These are phyloP conservation scores for Hypoxylon fuscum DNA, from an alignment of 495 filamentous ascomycete genomes.

Conservation along the genomic window DNA sequence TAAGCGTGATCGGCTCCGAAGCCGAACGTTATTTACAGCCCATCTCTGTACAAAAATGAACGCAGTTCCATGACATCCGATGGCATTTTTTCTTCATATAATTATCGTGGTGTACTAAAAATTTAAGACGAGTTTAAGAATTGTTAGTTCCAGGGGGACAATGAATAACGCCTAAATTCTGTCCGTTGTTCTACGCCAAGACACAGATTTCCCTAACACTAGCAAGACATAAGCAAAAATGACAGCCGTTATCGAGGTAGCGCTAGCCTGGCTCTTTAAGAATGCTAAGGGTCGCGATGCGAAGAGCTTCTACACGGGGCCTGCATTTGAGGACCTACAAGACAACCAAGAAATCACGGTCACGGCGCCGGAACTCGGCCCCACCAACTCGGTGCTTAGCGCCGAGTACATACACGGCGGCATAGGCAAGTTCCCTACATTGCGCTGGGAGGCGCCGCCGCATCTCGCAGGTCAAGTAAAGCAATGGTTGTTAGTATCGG, in stretches of 20 bases:
- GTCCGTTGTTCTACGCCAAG: background rate
- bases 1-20: slow-evolving; percentile 39
- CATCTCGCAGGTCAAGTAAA: slow-evolving; percentile 46
- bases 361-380: slow-evolving; percentile 56
- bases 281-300: slow-evolving; percentile 54
- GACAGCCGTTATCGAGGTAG: slow-evolving; percentile 48
- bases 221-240: slow-evolving; percentile 16
- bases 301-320: slow-evolving; percentile 56
- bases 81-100: too few relatives aligned
- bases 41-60: slow-evolving; percentile 5
- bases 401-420: slow-evolving; percentile 55
- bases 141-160: background rate
- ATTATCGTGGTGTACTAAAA: too few relatives aligned
- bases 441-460: slow-evolving; percentile 51
- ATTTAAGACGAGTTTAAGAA: background rate
- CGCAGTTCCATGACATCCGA: too few relatives aligned
- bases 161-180: too few relatives aligned
- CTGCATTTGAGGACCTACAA: slow-evolving; percentile 53
- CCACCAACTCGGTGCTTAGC: slow-evolving; percentile 50
- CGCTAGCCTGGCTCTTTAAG: slow-evolving; percentile 47
- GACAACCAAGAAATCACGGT: slow-evolving; percentile 53
- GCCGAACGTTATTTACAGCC: background rate
- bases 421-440: slow-evolving; percentile 51
- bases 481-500: slow-evolving; percentile 59
- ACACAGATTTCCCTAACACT: background rate